Evolutionary conservation across 768 basidiomycete genomes (phyloP).

Genomic region (Sarcodon sp.): DNA sequence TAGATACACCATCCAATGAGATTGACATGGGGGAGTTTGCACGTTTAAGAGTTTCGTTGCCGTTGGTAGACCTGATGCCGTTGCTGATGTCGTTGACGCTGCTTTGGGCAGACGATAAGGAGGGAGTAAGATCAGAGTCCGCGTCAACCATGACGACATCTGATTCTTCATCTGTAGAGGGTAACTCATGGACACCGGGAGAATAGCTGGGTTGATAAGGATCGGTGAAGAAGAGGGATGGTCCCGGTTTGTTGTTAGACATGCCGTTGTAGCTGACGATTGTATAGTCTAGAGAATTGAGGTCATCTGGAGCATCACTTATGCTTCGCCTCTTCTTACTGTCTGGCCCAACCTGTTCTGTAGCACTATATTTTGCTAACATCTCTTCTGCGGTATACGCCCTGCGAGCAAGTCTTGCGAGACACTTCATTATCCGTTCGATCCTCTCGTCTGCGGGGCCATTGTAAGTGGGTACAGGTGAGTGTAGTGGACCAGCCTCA

Average conservation of each 20-base stretch:
- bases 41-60: constrained; percentile 5
- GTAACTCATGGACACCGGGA: constrained; percentile 9
- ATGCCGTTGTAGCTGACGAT: constrained; percentile 5
- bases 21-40: constrained; percentile 30
- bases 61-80: constrained; percentile 1
- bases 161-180: constrained; percentile 8
- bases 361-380: constrained; percentile 25
- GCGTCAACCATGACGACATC: constrained; percentile 11
- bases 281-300: constrained; percentile 11
- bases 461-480: constrained; percentile 40
- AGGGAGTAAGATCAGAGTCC: constrained; percentile 10
- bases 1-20: constrained; percentile 35
- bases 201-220: constrained; percentile 7
- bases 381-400: constrained; percentile 44
- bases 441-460: constrained; percentile 48
- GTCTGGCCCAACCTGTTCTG: constrained; percentile 25
- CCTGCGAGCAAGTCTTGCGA: constrained; percentile 35
- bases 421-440: constrained; percentile 39
- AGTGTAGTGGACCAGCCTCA: constrained; percentile 36
- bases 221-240: constrained; percentile 13
- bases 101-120: background rate
- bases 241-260: constrained; percentile 7
- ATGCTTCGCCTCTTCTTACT: constrained; percentile 31
- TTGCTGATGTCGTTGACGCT: constrained; percentile 10
- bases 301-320: constrained; percentile 12